These are phyloP conservation scores for Ustilago sp. DNA, from an alignment of 1,284 basidiomycete species.

Conservation along the genomic window DNA sequence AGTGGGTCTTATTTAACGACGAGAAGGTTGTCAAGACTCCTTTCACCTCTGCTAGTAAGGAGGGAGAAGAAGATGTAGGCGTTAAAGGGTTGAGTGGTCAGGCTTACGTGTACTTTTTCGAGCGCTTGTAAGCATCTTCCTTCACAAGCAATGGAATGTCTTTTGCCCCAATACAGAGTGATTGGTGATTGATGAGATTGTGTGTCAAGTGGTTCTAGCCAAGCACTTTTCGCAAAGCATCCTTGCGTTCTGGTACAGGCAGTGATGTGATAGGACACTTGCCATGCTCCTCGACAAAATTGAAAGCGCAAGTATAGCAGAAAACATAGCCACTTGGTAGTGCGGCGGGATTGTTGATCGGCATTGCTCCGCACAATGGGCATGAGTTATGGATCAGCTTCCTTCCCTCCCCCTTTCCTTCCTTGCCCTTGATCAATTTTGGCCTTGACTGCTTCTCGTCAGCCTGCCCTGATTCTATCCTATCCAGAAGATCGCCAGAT, in stretches of 20 bases:
- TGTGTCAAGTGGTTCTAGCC: constrained; percentile 70
- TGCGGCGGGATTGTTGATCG: constrained; percentile 87
- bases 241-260: constrained; percentile 79
- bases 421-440: constrained; percentile 44
- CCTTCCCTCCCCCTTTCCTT: not conserved
- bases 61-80: constrained; percentile 35
- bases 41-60: constrained; percentile 19
- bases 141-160: not conserved
- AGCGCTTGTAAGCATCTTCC: constrained; percentile 11
- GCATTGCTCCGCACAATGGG: constrained; percentile 79
- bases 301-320: constrained; percentile 92
- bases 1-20: constrained; percentile 61
- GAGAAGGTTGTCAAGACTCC: constrained; percentile 56
- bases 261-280: constrained; percentile 88
- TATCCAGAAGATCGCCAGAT: constrained; percentile 28
- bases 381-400: constrained; percentile 79
- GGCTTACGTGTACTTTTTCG: constrained; percentile 63
- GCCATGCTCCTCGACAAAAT: constrained; percentile 81
- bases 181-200: not conserved
- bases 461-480: not conserved
- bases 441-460: not conserved
- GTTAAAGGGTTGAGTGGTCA: constrained; percentile 43
- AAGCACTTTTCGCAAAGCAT: constrained; percentile 81
- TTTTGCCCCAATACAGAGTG: not conserved
- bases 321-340: constrained; percentile 93